Conservation (phyloP, 78 protist species). For the Dictyostelium firmibasis region DNA sequence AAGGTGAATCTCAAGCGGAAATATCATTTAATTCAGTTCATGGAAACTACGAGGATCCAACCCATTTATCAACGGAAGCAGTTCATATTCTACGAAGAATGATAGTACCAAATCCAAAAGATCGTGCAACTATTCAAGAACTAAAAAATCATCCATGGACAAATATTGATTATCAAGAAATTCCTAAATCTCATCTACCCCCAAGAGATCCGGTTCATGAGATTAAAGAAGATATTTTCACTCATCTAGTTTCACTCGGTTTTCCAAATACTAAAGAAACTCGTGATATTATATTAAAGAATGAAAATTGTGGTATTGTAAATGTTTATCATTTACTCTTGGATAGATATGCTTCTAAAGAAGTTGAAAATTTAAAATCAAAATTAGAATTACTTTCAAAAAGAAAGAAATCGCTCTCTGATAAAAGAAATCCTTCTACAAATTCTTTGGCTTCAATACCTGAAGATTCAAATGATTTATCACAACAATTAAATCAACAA, state of each 20-base stretch:
- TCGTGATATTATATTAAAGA: conserved; percentile 29
- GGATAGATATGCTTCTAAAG: conserved; percentile 32
- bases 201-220: conserved; percentile 66
- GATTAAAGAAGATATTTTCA: conserved; percentile 39
- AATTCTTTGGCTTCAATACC: conserved; percentile 60
- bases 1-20: conserved; percentile 69
- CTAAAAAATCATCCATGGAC: conserved; percentile 75
- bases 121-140: conserved; percentile 73
- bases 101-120: conserved; percentile 64
- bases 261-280: conserved; percentile 36
- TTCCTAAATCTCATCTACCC: conserved; percentile 56
- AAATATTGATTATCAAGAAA: conserved; percentile 53
- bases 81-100: conserved; percentile 52
- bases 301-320: conserved; percentile 39
- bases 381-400: conserved; percentile 24
- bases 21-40: conserved; percentile 35
- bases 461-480: conserved; percentile 17
- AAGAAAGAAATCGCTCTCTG: conserved; percentile 22
- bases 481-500: background rate
- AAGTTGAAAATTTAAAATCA: conserved; percentile 37
- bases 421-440: conserved; percentile 15
- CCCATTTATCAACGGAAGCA: conserved; percentile 48
- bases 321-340: conserved; percentile 52
- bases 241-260: conserved; percentile 48
- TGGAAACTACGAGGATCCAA: conserved; percentile 55